Evolutionary conservation across 805 yeast genomes (phyloP), one percentile per base, ranked within the genome.

Genomic region (Kuraishia borneana): DNA sequence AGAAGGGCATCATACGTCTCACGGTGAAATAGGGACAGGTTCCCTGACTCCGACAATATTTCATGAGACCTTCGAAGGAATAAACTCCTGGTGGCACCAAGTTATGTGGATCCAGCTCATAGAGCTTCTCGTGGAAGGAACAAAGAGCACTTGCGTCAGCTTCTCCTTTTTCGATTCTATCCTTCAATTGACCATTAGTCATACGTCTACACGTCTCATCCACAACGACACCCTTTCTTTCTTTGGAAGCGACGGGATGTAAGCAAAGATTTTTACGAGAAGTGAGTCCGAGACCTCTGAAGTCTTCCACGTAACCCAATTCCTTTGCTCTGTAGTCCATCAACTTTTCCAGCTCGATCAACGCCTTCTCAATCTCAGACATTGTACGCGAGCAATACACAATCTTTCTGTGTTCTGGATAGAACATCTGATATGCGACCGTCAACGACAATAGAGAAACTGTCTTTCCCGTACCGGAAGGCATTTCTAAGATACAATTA

Each of bases 401-500:
- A 44, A 92, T 77, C 65, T 89, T 92, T 13, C 95, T 62, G 50
- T 85, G 95, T 49, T 89, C 96, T 7, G 96, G 94, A 53, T 89
- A 88, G 51, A 58, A 64, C 83, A 84, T 76, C 54, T 92, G 99
- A 56, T 92, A 92, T 10, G 98, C 95, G 31, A 92, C 85, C 0
- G 97, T 85, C 30, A 92, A 60, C 1, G 97, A 85, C 21, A 92
- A 63, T 52, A 92, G 65, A 1, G 97, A 87, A 3, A 92, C 83
- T 26, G 99, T 92, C 54, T 92, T 92, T 29, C 99, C 99, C 3
- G 99, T 92, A 3, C 99, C 99, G 5, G 99, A 92, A 45, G 99
- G 99, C 99, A 92, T 92, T 61, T 92, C 99, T 50, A 92, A 58
- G 36, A 92, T 87, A 58, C 96, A 83, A 52, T 88, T 88, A 9